Percentiles rank a stretch among this genome's conserved stretches.
Evolutionary conservation across 768 basidiomycete genomes (phyloP).

Genomic region (Imleria badia): DNA sequence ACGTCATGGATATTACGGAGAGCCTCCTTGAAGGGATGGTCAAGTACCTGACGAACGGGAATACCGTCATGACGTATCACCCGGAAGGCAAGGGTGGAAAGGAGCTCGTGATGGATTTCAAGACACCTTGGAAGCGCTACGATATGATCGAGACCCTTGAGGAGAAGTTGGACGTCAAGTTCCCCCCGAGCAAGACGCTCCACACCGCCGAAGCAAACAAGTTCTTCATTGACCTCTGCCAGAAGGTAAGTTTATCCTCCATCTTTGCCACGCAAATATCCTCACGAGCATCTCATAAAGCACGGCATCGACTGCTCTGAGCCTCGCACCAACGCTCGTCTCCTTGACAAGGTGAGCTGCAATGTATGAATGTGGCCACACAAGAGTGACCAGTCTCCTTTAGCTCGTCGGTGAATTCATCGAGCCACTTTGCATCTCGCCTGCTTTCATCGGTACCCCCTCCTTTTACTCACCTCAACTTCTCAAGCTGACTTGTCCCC

Average conservation of each 20-base stretch:
- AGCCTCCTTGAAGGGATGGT: conserved; percentile 87
- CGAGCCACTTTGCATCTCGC: conserved; percentile 94
- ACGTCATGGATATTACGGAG: conserved; percentile 97
- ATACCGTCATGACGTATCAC: conserved; percentile 79
- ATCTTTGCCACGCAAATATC: neutral
- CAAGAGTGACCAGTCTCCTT: neutral
- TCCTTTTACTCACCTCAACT: neutral
- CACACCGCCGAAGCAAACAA: conserved; percentile 86
- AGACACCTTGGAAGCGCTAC: conserved; percentile 95
- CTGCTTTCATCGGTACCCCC: conserved; percentile 83
- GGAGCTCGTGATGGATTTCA: conserved; percentile 79
- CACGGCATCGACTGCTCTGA: conserved; percentile 96
- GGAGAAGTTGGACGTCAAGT: conserved; percentile 87
- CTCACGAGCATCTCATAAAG: conserved; percentile 37
- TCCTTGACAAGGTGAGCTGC: conserved; percentile 82
- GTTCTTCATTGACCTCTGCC: conserved; percentile 81
- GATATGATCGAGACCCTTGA: conserved; percentile 98
- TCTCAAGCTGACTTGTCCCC: neutral
- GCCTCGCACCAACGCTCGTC: conserved; percentile 90
- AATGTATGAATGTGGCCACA: neutral
- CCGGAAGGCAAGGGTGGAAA: conserved; percentile 90
- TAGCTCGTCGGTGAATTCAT: conserved; percentile 98
- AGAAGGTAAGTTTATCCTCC: conserved; percentile 55
- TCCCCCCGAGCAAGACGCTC: conserved; percentile 89
- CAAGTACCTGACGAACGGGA: conserved; percentile 77